Conservation (phyloP, 495 filamentous ascomycete genomes). For the Niebla homalea region DNA sequence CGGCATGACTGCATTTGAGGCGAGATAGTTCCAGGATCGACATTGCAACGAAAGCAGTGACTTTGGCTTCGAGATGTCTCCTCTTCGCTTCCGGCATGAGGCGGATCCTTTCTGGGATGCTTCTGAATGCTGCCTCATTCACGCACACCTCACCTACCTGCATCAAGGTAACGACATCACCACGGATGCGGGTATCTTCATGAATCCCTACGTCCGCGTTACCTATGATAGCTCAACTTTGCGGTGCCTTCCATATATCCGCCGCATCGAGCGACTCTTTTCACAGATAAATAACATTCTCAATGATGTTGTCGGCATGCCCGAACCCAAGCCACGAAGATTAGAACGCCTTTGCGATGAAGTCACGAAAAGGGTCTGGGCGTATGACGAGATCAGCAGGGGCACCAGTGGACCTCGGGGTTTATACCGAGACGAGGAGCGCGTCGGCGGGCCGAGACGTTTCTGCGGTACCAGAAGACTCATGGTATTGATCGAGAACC, state of each 20-base stretch:
- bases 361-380: conserved; percentile 43
- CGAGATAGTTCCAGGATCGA: conserved; percentile 42
- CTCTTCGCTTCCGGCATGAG: conserved; percentile 53
- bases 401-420: conserved; percentile 29
- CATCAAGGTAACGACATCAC: conserved; percentile 26
- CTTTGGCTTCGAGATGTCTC: conserved; percentile 21
- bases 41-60: too few species aligned
- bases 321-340: conserved; percentile 45
- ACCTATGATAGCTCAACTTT: conserved; percentile 45
- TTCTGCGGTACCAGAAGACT: conserved; percentile 45
- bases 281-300: conserved; percentile 37
- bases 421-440: conserved; percentile 28
- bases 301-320: conserved; percentile 37
- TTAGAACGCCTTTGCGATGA: conserved; percentile 37
- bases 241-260: conserved; percentile 40
- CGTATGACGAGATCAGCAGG: conserved; percentile 19
- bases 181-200: conserved; percentile 45
- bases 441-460: too few species aligned
- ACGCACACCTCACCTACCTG: conserved; percentile 49
- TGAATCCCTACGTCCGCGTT: conserved; percentile 59
- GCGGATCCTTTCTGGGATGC: conserved; percentile 58
- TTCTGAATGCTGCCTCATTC: conserved; percentile 67
- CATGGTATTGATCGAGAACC: conserved; percentile 40
- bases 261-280: conserved; percentile 47
- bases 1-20: conserved; percentile 70